Conservation (phyloP, 176 grass and related monocot genomes). For the Paspalum notatum region DNA sequence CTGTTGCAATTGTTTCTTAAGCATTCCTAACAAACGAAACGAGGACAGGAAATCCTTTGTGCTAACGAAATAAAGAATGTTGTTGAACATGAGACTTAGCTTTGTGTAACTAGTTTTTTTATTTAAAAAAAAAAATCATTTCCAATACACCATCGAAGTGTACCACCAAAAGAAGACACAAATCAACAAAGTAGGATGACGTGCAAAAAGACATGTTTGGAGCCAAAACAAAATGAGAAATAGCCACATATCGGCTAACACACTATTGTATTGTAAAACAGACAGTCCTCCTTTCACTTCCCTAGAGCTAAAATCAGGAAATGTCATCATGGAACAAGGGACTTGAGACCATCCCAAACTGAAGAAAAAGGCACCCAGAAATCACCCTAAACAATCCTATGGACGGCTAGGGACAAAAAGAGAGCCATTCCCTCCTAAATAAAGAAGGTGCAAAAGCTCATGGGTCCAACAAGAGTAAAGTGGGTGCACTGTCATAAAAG, state of each 20-base stretch:
- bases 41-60: neutral
- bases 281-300: neutral
- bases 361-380: neutral
- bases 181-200: neutral
- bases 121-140: neutral
- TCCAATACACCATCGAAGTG: neutral
- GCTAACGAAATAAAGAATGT: neutral
- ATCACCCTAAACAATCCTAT: neutral
- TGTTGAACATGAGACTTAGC: neutral
- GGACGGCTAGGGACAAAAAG: neutral
- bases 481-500: constrained; percentile 7
- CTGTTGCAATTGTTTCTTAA: neutral
- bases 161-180: neutral
- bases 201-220: neutral
- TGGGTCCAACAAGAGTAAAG: neutral
- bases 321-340: neutral
- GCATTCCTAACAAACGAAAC: neutral
- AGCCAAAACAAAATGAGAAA: neutral
- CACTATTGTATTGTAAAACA: neutral
- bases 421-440: neutral
- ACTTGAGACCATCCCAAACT: constrained; percentile 20
- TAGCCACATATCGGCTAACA: neutral
- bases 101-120: neutral
- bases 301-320: neutral
- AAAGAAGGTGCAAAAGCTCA: constrained; percentile 13